Percentiles rank a stretch among this genome's conserved stretches.
These are phyloP conservation scores for Blastobotrys indianensis DNA, from an alignment of 1,139 yeast genomes.

Conservation along the genomic window DNA sequence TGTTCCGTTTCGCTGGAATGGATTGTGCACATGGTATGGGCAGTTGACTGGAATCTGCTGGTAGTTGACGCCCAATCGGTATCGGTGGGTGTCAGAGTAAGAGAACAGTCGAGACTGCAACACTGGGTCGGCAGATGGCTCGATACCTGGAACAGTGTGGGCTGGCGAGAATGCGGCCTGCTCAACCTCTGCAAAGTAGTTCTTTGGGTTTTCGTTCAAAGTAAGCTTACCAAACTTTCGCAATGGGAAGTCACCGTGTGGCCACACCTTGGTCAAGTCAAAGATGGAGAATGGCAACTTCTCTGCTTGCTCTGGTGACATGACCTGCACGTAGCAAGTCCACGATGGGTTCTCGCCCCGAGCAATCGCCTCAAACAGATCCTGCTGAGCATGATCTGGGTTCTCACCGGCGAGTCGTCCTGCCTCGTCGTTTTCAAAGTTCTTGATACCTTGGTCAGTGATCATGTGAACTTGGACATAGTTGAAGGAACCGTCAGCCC, in stretches of 20 bases:
- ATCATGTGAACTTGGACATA: conserved; percentile 64
- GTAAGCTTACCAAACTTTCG: conserved; percentile 67
- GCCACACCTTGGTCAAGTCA: conserved; percentile 78
- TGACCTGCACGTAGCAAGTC: conserved; percentile 63
- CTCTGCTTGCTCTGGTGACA: conserved; percentile 69
- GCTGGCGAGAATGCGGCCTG: conserved; percentile 81
- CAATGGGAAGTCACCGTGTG: conserved; percentile 69
- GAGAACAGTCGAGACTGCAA: conserved; percentile 80
- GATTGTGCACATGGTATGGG: conserved; percentile 34
- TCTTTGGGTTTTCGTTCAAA: conserved; percentile 66
- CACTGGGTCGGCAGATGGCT: conserved; percentile 82
- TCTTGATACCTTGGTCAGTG: conserved; percentile 60
- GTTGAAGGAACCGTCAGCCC: conserved; percentile 54
- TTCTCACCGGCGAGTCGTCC: conserved; percentile 49
- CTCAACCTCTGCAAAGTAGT: conserved; percentile 77
- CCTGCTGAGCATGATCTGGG: conserved; percentile 60
- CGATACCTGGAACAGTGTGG: conserved; percentile 78
- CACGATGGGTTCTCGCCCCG: conserved; percentile 57
- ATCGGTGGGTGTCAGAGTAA: conserved; percentile 74
- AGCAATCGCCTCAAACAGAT: conserved; percentile 53
- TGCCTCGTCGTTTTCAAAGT: conserved; percentile 52
- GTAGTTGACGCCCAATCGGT: conserved; percentile 65
- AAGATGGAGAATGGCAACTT: conserved; percentile 46
- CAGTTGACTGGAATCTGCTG: conserved; percentile 71
- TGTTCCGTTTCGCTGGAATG: conserved; percentile 73